A percentile compares a stretch with the other conserved stretches of the same genome.
phyloP scores from a whole-genome alignment of 306 rosid genomes.

The Vachellia collinsii region DNA sequence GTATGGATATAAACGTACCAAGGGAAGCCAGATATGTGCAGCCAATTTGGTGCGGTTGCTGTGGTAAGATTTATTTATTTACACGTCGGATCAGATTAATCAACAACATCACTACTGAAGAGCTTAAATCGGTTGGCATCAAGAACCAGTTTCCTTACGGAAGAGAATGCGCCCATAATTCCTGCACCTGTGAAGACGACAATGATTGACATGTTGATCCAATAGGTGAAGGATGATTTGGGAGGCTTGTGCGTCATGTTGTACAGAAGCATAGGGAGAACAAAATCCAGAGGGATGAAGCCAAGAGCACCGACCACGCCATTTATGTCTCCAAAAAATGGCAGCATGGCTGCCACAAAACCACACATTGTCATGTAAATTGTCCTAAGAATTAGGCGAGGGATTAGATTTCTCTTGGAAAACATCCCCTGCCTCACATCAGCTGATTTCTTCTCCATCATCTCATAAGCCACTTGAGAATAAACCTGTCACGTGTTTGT shows the following conservation, averaged over 20 bases:
- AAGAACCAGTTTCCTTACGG: constrained; percentile 73
- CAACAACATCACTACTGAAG: constrained; percentile 69
- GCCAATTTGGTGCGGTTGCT: not conserved
- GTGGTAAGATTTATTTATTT: not conserved
- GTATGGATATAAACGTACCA: not conserved
- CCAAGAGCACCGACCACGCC: constrained; percentile 91
- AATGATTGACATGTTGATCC: constrained; percentile 78
- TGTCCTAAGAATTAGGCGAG: constrained; percentile 78
- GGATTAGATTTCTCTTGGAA: constrained; percentile 79
- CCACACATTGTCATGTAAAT: constrained; percentile 77
- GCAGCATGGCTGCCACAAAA: constrained; percentile 91
- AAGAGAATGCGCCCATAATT: constrained; percentile 81
- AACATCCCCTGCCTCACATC: constrained; percentile 82
- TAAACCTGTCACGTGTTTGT: too few relatives aligned
- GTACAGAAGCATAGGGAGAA: constrained; percentile 93
- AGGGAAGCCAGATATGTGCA: not conserved
- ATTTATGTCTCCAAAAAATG: constrained; percentile 89
- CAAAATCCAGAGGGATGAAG: constrained; percentile 91
- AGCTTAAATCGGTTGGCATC: constrained; percentile 84
- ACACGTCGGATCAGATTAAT: constrained; percentile 37
- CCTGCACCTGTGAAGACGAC: constrained; percentile 76
- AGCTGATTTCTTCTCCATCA: constrained; percentile 86
- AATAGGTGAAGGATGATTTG: constrained; percentile 60
- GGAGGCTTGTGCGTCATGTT: constrained; percentile 84
- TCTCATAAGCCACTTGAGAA: constrained; percentile 99